phyloP scores from a whole-genome alignment of 352 stramenopile genomes.

The Elongisporangium prolatum region DNA sequence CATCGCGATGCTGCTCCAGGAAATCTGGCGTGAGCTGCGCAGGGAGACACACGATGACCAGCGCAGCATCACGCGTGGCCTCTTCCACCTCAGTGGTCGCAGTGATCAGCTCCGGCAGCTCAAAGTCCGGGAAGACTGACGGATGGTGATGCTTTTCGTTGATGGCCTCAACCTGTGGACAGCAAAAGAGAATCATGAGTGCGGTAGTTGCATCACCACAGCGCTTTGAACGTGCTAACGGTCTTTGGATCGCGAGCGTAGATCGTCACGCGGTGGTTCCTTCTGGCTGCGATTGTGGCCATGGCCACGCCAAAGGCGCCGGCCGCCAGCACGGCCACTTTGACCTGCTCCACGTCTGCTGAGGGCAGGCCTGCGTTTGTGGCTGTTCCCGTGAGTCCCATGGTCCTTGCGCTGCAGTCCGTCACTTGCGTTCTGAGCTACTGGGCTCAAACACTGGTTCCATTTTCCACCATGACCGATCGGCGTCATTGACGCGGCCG shows the following conservation, averaged over 20 bases:
- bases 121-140: constrained; percentile 87
- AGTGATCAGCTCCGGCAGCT: constrained; percentile 73
- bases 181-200: neutral
- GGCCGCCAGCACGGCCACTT: constrained; percentile 88
- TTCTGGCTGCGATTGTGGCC: constrained; percentile 86
- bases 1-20: constrained; percentile 76
- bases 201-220: neutral
- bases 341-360: constrained; percentile 71
- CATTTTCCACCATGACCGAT: neutral
- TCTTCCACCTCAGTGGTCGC: constrained; percentile 88
- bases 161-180: constrained; percentile 81
- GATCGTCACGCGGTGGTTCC: constrained; percentile 89
- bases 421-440: neutral
- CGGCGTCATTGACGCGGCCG: neutral
- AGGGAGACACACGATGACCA: constrained; percentile 95
- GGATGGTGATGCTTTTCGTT: constrained; percentile 91
- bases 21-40: constrained; percentile 94
- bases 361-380: constrained; percentile 70
- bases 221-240: neutral
- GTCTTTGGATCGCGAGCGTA: constrained; percentile 84
- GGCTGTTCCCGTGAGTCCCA: constrained; percentile 5
- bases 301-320: constrained; percentile 97
- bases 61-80: constrained; percentile 82
- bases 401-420: neutral
- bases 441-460: neutral